Evolutionary conservation across 2,329 filamentous ascomycete genomes (phyloP).

Genomic region (Exophiala mesophila): DNA sequence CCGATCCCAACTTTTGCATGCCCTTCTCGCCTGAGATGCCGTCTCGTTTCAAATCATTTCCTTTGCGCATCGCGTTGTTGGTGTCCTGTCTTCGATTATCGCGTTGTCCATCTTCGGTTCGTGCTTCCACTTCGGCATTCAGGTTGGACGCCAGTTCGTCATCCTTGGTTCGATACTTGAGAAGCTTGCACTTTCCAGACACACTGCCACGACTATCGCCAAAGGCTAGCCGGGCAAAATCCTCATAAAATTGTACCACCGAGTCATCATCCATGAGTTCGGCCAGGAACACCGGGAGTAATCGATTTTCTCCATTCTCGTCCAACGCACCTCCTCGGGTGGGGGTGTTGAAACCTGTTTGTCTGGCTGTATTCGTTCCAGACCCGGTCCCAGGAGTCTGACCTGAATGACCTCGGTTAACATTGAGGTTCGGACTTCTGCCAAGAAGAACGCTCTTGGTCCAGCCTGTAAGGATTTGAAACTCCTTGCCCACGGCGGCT

Average conservation of each 20-base stretch:
- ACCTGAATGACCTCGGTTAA: slow-evolving; percentile 60
- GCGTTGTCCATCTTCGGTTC: slow-evolving; percentile 37
- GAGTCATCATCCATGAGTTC: slow-evolving; percentile 91
- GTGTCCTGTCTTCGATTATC: slow-evolving; percentile 22
- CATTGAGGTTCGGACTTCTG: slow-evolving; percentile 79
- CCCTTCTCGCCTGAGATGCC: slow-evolving; percentile 54
- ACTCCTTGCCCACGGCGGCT: slow-evolving; percentile 93
- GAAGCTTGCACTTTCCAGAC: slow-evolving; percentile 73
- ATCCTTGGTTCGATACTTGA: slow-evolving; percentile 82
- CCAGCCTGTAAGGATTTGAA: slow-evolving; percentile 94
- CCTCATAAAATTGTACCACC: slow-evolving; percentile 91
- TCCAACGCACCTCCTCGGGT: slow-evolving; percentile 12
- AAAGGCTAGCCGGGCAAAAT: slow-evolving; percentile 89
- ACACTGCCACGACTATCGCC: slow-evolving; percentile 83
- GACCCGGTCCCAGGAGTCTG: slow-evolving; percentile 32
- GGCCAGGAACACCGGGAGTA: slow-evolving; percentile 80
- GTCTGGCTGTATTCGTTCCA: slow-evolving; percentile 36
- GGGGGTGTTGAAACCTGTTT: slow-evolving; percentile 47
- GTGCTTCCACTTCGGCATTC: slow-evolving; percentile 33
- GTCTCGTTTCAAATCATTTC: slow-evolving; percentile 34
- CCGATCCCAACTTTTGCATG: slow-evolving; percentile 71
- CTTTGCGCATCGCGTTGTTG: slow-evolving; percentile 5
- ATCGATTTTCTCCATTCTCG: slow-evolving; percentile 37
- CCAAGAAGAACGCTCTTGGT: slow-evolving; percentile 83
- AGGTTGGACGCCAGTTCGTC: slow-evolving; percentile 30